These are phyloP conservation scores for Aspergillus niger DNA, from an alignment of 2,329 filamentous ascomycete genomes.

Conservation along the genomic window DNA sequence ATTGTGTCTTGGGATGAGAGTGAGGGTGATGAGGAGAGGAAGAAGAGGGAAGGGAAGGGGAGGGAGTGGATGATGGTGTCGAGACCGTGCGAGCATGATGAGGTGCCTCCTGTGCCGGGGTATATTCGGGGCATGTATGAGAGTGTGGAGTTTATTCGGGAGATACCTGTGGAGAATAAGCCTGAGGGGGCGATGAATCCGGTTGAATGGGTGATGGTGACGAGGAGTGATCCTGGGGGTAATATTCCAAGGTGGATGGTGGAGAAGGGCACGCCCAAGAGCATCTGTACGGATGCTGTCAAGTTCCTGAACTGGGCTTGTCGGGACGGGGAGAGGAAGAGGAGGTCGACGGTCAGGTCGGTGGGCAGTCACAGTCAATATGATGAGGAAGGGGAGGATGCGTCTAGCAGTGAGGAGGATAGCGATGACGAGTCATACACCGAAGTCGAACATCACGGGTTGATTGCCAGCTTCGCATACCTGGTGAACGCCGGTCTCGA, in stretches of 20 bases:
- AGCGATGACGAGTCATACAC: slow-evolving; percentile 24
- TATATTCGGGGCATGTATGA: slow-evolving; percentile 87
- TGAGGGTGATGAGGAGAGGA: slow-evolving; percentile 17
- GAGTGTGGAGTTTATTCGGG: slow-evolving; percentile 86
- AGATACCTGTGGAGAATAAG: slow-evolving; percentile 59
- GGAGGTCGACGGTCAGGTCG: slow-evolving; percentile 5
- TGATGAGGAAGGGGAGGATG: neutral
- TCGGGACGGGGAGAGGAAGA: slow-evolving; percentile 43
- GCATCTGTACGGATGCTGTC: slow-evolving; percentile 74
- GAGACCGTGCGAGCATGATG: slow-evolving; percentile 76
- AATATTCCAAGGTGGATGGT: slow-evolving; percentile 88
- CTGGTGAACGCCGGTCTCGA: slow-evolving; percentile 49
- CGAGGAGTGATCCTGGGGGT: slow-evolving; percentile 82
- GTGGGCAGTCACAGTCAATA: slow-evolving; percentile 9
- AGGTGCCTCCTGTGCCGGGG: slow-evolving; percentile 68
- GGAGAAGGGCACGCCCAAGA: slow-evolving; percentile 81
- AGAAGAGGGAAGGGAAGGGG: slow-evolving; percentile 32
- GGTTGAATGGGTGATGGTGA: slow-evolving; percentile 93
- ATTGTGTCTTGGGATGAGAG: slow-evolving; percentile 63
- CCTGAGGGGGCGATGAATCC: slow-evolving; percentile 54
- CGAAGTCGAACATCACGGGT: slow-evolving; percentile 32
- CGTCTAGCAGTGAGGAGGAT: neutral
- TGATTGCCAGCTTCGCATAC: slow-evolving; percentile 40
- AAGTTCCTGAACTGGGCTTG: slow-evolving; percentile 82
- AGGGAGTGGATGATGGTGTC: slow-evolving; percentile 85